Conservation (phyloP, 2,329 filamentous ascomycete species). For the Grosmannia serpens region DNA sequence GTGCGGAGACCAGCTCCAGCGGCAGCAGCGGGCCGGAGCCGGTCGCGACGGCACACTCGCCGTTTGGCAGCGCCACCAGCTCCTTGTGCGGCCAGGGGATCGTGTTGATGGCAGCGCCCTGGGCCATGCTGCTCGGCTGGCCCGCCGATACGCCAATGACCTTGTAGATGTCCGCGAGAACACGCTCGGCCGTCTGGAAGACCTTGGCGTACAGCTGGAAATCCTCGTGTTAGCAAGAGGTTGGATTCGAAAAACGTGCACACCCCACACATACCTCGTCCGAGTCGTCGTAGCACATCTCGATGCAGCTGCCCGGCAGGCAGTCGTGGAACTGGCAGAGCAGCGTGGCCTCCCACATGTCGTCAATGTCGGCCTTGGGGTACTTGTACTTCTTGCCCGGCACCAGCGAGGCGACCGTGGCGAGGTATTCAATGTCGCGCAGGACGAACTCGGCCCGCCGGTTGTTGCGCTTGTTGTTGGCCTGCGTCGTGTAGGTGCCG, state of each 20-base stretch:
- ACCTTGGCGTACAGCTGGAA: constrained; percentile 65
- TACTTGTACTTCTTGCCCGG: constrained; percentile 63
- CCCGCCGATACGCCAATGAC: constrained; percentile 51
- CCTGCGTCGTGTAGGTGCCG: constrained; percentile 93
- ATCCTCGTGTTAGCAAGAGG: not conserved
- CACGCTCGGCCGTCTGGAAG: constrained; percentile 62
- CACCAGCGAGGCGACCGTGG: constrained; percentile 71
- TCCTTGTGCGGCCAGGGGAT: constrained; percentile 75
- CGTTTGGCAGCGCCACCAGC: constrained; percentile 52
- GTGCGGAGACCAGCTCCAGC: constrained; percentile 37
- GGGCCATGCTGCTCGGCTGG: constrained; percentile 25
- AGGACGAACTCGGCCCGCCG: constrained; percentile 74
- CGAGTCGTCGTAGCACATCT: constrained; percentile 97
- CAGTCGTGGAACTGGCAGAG: constrained; percentile 98
- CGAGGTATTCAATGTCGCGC: constrained; percentile 77
- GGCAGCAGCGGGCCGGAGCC: constrained; percentile 42
- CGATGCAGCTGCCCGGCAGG: constrained; percentile 85
- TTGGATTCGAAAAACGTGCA: not conserved
- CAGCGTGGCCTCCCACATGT: constrained; percentile 88
- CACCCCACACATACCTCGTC: constrained; percentile 60
- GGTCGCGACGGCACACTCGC: constrained; percentile 41
- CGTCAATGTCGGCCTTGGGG: constrained; percentile 85
- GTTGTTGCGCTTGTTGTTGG: constrained; percentile 95
- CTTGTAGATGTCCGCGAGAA: constrained; percentile 58
- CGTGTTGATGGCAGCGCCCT: constrained; percentile 60